A percentile compares a stretch with the other conserved stretches of the same genome.
phyloP scores from a whole-genome alignment of 805 yeast species.

The Nadsonia fulvescens region DNA sequence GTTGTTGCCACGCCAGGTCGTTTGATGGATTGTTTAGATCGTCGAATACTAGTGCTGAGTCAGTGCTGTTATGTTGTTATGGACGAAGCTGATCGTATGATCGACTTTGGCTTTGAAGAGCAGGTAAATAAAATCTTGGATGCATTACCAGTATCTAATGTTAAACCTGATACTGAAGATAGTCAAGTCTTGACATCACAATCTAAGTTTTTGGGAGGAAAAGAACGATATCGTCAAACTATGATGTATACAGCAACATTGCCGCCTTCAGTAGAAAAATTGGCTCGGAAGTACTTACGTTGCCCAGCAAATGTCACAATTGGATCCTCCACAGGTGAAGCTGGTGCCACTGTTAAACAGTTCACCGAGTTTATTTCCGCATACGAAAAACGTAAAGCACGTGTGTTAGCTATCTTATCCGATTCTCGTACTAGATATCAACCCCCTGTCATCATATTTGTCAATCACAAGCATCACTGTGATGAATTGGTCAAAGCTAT shows the following conservation, averaged over 20 bases:
- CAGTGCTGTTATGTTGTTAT: conserved; percentile 53
- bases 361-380: conserved; percentile 35
- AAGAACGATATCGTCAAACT: conserved; percentile 29
- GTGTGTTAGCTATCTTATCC: conserved; percentile 24
- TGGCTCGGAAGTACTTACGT: conserved; percentile 43
- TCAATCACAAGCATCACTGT: conserved; percentile 56
- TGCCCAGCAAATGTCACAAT: conserved; percentile 48
- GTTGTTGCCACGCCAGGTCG: conserved; percentile 93
- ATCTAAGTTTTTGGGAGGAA: conserved; percentile 11
- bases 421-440: conserved; percentile 13
- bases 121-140: conserved; percentile 47
- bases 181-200: conserved; percentile 9
- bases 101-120: conserved; percentile 83
- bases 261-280: conserved; percentile 50
- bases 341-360: conserved; percentile 55
- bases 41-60: conserved; percentile 39
- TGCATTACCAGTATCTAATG: conserved; percentile 30
- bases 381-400: conserved; percentile 28
- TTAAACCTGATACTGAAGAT: conserved; percentile 20
- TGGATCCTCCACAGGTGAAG: conserved; percentile 49
- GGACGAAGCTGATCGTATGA: conserved; percentile 95
- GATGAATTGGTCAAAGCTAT: conserved; percentile 45
- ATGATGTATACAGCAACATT: conserved; percentile 93
- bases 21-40: conserved; percentile 59
- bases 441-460: conserved; percentile 64